Percentiles rank a stretch among this genome's conserved stretches.
phyloP scores from a whole-genome alignment of 768 basidiomycete genomes.

The Suillus paluster region DNA sequence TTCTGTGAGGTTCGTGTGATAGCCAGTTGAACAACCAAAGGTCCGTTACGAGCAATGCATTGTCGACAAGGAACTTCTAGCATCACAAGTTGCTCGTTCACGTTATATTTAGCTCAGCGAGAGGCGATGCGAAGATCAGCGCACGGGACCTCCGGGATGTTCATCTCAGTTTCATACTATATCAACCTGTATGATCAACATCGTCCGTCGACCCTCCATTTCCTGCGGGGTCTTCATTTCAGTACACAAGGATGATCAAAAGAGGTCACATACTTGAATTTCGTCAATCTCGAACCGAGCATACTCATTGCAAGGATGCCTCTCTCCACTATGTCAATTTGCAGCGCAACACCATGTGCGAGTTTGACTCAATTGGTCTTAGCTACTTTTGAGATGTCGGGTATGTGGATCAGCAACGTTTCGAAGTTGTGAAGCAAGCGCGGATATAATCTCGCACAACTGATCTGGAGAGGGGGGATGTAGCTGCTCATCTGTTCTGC shows the following conservation, averaged over 20 bases:
- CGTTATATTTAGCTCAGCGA: conserved; percentile 75
- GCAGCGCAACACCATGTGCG: conserved; percentile 63
- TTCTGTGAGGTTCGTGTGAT: conserved; percentile 61
- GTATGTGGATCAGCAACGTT: conserved; percentile 67
- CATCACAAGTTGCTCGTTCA: conserved; percentile 77
- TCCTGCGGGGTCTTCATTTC: conserved; percentile 71
- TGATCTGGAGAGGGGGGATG: conserved; percentile 54
- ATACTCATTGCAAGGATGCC: conserved; percentile 76
- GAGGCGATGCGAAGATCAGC: conserved; percentile 61
- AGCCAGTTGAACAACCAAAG: conserved; percentile 69
- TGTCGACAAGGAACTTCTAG: conserved; percentile 86
- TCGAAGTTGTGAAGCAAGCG: conserved; percentile 53
- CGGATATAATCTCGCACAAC: conserved; percentile 20
- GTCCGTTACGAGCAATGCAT: conserved; percentile 66
- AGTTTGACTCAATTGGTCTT: conserved; percentile 71
- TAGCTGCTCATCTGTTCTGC: conserved; percentile 67
- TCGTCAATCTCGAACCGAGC: conserved; percentile 77
- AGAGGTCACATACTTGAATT: conserved; percentile 72
- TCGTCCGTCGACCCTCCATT: conserved; percentile 48
- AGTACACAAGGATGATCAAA: conserved; percentile 80
- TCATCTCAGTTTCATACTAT: conserved; percentile 39
- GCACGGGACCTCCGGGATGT: conserved; percentile 62
- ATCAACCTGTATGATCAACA: no score
- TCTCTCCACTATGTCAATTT: conserved; percentile 72
- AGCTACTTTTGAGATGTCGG: conserved; percentile 71